A percentile compares a stretch with the other conserved stretches of the same genome.
Conservation (phyloP, 129 eudicot genomes). For the carrot (Daucus carota) region DH1_v3.0 NC_030383.2:40618501-40619000, state of each 20-base stretch:
- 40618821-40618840: conserved; percentile 32
- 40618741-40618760: conserved; percentile 32
- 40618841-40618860: conserved; percentile 29
- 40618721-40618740: conserved; percentile 42
- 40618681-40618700: conserved; percentile 35
- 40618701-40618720: conserved; percentile 51
- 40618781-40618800: conserved; percentile 11
- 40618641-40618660: conserved; percentile 11
- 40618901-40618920: not conserved
- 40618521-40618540: conserved; percentile 37
- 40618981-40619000: not conserved
- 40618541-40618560: conserved; percentile 27
- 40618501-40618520: conserved; percentile 41
- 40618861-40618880: conserved; percentile 15
- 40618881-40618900: not conserved
- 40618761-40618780: conserved; percentile 24
- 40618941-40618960: not conserved
- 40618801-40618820: conserved; percentile 37
- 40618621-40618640: conserved; percentile 1
- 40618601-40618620: not conserved
- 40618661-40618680: conserved; percentile 26
- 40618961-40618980: not conserved
- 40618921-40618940: not conserved
- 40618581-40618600: not conserved
- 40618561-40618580: not conserved